These are phyloP conservation scores for Myxozyma udenii DNA, from an alignment of 805 yeast genomes.

Conservation along the genomic window DNA sequence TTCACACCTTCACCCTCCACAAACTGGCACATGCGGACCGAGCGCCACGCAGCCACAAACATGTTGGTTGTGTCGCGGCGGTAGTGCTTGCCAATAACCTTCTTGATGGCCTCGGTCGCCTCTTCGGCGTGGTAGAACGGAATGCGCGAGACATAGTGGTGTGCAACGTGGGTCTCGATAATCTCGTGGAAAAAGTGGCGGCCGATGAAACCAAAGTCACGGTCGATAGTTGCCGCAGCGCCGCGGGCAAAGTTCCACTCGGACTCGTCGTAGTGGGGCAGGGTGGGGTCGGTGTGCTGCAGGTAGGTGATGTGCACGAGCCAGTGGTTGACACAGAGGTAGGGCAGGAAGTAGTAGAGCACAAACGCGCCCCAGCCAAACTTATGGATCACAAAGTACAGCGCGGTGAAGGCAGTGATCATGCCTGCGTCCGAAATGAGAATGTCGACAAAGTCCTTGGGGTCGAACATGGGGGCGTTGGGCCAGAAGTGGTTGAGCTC, in stretches of 20 bases:
- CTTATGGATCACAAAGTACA: slow-evolving; percentile 55
- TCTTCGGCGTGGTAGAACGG: slow-evolving; percentile 71
- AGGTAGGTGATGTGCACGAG: slow-evolving; percentile 78
- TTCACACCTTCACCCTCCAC: slow-evolving; percentile 67
- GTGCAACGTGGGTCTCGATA: slow-evolving; percentile 86
- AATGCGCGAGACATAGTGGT: slow-evolving; percentile 77
- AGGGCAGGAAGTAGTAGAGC: slow-evolving; percentile 74
- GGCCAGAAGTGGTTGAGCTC: slow-evolving; percentile 70
- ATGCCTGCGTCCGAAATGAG: slow-evolving; percentile 73
- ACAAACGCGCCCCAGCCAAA: slow-evolving; percentile 63
- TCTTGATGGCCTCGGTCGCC: slow-evolving; percentile 65
- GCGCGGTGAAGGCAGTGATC: slow-evolving; percentile 43
- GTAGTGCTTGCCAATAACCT: slow-evolving; percentile 83
- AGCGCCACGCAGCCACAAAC: slow-evolving; percentile 60
- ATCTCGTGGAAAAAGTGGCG: slow-evolving; percentile 79
- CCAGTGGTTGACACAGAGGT: slow-evolving; percentile 84
- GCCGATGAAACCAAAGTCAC: slow-evolving; percentile 80
- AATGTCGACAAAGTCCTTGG: slow-evolving; percentile 67
- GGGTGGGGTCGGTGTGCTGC: slow-evolving; percentile 74
- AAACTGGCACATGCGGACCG: slow-evolving; percentile 62
- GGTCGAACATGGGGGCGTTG: slow-evolving; percentile 67
- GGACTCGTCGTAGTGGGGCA: slow-evolving; percentile 73
- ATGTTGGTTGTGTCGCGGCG: slow-evolving; percentile 64
- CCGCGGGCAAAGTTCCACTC: slow-evolving; percentile 82
- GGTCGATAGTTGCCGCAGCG: slow-evolving; percentile 84